Evolutionary conservation across 352 stramenopile species (phyloP).

Genomic region (Phytophthora ramorum): DNA sequence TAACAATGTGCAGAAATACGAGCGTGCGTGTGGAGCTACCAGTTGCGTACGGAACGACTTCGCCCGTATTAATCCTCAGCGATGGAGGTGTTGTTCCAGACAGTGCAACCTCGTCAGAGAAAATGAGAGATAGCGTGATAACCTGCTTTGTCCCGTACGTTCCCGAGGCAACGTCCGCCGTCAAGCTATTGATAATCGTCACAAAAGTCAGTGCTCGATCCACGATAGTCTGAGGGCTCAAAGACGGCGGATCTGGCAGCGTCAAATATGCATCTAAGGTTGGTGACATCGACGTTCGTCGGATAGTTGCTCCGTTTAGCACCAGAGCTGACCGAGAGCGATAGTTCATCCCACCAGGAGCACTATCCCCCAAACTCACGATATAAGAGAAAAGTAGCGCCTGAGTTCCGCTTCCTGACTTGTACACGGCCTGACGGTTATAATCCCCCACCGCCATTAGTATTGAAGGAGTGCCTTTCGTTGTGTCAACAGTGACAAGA

Average conservation of each 20-base stretch:
- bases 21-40: slow-evolving; percentile 57
- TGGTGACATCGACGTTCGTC: slow-evolving; percentile 51
- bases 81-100: slow-evolving; percentile 42
- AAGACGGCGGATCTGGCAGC: slow-evolving; percentile 53
- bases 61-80: slow-evolving; percentile 70
- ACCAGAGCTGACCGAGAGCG: slow-evolving; percentile 49
- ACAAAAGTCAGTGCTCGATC: slow-evolving; percentile 48
- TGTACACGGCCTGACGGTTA: slow-evolving; percentile 70
- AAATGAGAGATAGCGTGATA: slow-evolving; percentile 70
- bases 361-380: slow-evolving; percentile 66
- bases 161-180: slow-evolving; percentile 52
- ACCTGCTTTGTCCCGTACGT: slow-evolving; percentile 80
- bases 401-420: slow-evolving; percentile 54
- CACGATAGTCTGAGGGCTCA: slow-evolving; percentile 56
- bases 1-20: slow-evolving; percentile 80
- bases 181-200: slow-evolving; percentile 55
- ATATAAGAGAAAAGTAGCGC: slow-evolving; percentile 72
- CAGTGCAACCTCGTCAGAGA: slow-evolving; percentile 81
- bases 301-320: slow-evolving; percentile 72
- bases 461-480: slow-evolving; percentile 60
- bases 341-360: slow-evolving; percentile 60
- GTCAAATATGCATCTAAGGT: slow-evolving; percentile 65
- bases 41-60: slow-evolving; percentile 62
- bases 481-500: slow-evolving; percentile 62
- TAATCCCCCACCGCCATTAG: slow-evolving; percentile 64